A percentile compares a stretch with the other conserved stretches of the same genome.
Evolutionary conservation across 148 eudicot species (phyloP).

Genomic region (Fagopyrum homotropicum): DNA sequence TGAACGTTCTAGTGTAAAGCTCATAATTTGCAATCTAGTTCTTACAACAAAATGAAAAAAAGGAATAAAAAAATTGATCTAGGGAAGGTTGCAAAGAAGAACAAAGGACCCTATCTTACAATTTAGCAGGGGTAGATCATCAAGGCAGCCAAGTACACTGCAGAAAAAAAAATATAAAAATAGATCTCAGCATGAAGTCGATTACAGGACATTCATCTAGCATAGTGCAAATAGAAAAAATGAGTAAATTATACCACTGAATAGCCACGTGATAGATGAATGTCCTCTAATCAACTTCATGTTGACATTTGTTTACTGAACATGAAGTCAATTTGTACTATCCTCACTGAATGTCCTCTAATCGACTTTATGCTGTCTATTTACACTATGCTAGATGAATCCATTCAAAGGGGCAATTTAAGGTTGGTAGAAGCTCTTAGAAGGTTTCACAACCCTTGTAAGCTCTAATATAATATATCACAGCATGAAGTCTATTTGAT

Average conservation of each 20-base stretch:
- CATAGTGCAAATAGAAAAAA: too few relatives aligned
- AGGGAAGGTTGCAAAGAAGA: neutral
- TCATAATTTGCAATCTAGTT: neutral
- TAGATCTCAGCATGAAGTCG: too few relatives aligned
- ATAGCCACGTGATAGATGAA: too few relatives aligned
- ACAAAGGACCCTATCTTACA: neutral
- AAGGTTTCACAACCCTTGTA: neutral
- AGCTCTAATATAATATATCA: slow-evolving; percentile 8
- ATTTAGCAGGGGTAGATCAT: neutral
- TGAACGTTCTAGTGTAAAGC: neutral
- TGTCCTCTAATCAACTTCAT: too few relatives aligned
- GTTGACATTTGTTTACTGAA: too few relatives aligned
- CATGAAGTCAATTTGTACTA: too few relatives aligned
- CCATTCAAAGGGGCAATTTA: too few relatives aligned
- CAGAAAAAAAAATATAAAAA: neutral
- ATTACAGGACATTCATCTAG: too few relatives aligned
- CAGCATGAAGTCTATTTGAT: neutral
- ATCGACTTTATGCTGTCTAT: too few relatives aligned
- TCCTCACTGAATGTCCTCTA: too few relatives aligned
- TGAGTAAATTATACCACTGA: too few relatives aligned
- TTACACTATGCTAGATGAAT: too few relatives aligned
- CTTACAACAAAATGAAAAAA: neutral
- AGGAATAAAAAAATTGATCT: neutral
- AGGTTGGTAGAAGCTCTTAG: neutral
- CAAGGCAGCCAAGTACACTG: neutral